A percentile compares a stretch with the other conserved stretches of the same genome.
Conservation (phyloP, 228 moss, liverwort and hornwort species). For the Sphagnum fallax region DNA sequence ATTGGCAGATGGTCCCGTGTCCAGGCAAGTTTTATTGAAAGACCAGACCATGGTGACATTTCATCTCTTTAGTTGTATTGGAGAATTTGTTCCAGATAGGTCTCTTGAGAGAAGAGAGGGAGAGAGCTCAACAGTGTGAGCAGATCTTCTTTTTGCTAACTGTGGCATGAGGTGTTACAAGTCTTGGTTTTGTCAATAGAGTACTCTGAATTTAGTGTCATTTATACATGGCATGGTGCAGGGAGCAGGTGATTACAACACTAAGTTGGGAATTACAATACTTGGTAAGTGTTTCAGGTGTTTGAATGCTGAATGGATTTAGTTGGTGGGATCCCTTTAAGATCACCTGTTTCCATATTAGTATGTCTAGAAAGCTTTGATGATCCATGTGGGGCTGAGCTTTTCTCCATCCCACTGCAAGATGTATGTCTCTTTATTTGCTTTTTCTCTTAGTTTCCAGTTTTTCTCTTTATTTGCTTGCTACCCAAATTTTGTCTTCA, state of each 20-base stretch:
- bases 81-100: no score
- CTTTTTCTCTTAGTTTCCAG: no score
- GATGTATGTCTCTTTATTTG: no score
- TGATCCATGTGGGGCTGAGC: no score
- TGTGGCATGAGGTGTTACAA: neutral
- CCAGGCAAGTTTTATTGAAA: constrained; percentile 40
- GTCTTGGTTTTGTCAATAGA: no score
- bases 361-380: no score
- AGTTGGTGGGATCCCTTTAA: no score
- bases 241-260: constrained; percentile 86
- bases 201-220: neutral
- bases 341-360: no score
- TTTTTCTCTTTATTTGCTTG: no score
- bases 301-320: no score
- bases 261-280: constrained; percentile 92
- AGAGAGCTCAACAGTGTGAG: neutral
- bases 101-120: neutral
- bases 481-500: no score
- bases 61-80: neutral
- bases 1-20: constrained; percentile 96
- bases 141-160: neutral
- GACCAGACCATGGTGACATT: neutral
- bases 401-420: no score
- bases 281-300: constrained; percentile 48
- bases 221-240: constrained; percentile 12